Percentiles rank a stretch among this genome's conserved stretches.
phyloP scores from a whole-genome alignment of 169 alveolate species.

The Plasmodium malariae region DNA sequence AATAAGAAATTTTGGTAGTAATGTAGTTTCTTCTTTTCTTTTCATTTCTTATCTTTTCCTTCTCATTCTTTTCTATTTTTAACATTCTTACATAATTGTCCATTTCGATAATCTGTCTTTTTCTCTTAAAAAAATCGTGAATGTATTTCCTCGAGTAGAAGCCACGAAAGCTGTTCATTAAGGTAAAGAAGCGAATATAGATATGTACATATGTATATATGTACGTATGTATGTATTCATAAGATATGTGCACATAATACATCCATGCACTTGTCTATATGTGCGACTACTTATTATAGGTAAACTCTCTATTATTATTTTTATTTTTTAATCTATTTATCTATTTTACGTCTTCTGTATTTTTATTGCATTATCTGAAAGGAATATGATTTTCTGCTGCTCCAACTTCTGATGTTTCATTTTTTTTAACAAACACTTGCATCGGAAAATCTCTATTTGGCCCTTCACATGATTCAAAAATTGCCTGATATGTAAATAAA shows the following conservation, averaged over 20 bases:
- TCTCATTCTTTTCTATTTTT: not conserved
- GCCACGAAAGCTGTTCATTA: constrained; percentile 42
- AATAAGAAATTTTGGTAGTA: not conserved
- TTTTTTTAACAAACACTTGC: constrained; percentile 57
- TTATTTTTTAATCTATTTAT: not conserved
- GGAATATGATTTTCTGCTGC: constrained; percentile 10
- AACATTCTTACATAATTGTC: constrained; percentile 24
- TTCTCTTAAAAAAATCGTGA: constrained; percentile 68
- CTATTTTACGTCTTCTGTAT: constrained; percentile 59
- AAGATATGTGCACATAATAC: not conserved
- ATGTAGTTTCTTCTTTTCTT: not conserved
- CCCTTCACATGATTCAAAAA: constrained; percentile 19
- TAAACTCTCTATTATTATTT: not conserved
- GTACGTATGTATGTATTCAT: not conserved
- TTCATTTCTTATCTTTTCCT: not conserved
- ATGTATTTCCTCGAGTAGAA: constrained; percentile 67
- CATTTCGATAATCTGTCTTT: constrained; percentile 48
- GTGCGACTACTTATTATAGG: not conserved
- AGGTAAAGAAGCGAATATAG: not conserved
- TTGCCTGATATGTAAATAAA: constrained; percentile 10
- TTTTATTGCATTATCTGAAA: constrained; percentile 50
- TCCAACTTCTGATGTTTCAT: constrained; percentile 36
- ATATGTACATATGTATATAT: not conserved
- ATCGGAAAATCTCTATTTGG: constrained; percentile 8
- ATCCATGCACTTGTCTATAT: not conserved